Evolutionary conservation across 176 grass and related monocot species (phyloP).

Genomic region (Cymbopogon citratus): DNA sequence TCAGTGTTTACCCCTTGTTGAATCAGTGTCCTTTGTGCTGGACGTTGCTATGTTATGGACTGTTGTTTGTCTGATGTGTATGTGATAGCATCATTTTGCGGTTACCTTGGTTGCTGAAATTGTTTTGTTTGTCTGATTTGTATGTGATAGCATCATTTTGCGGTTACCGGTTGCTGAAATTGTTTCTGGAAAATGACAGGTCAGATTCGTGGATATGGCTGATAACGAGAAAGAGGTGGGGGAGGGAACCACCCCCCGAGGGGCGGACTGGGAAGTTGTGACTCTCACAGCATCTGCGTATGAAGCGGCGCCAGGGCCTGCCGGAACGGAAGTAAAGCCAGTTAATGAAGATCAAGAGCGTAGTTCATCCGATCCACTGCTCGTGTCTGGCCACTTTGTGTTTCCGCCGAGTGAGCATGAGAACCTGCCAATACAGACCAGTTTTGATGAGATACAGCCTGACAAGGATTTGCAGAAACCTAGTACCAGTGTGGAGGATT

Average conservation of each 20-base stretch:
- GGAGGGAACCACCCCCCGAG: conserved; percentile 17
- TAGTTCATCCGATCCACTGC: conserved; percentile 27
- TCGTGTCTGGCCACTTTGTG: conserved; percentile 71
- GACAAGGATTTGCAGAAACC: conserved; percentile 31
- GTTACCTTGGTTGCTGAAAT: background rate
- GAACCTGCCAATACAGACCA: conserved; percentile 61
- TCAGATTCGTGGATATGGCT: conserved; percentile 48
- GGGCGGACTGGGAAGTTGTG: conserved; percentile 79
- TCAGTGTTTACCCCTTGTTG: background rate
- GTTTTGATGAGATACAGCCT: conserved; percentile 26
- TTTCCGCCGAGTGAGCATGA: conserved; percentile 88
- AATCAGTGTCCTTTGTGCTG: background rate
- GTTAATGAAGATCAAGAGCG: background rate
- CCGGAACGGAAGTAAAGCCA: background rate
- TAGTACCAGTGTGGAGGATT: conserved; percentile 24
- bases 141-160: background rate
- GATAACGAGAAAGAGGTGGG: conserved; percentile 51
- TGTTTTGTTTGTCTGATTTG: background rate
- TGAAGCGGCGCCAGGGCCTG: conserved; percentile 34
- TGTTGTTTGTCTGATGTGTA: background rate
- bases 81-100: background rate
- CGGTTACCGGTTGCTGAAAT: background rate
- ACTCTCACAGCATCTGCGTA: conserved; percentile 65
- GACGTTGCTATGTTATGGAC: background rate
- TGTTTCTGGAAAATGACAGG: background rate